A percentile compares a stretch with the other conserved stretches of the same genome.
phyloP scores from a whole-genome alignment of 2,329 filamentous ascomycete species.

The Cercospora sp. region DNA sequence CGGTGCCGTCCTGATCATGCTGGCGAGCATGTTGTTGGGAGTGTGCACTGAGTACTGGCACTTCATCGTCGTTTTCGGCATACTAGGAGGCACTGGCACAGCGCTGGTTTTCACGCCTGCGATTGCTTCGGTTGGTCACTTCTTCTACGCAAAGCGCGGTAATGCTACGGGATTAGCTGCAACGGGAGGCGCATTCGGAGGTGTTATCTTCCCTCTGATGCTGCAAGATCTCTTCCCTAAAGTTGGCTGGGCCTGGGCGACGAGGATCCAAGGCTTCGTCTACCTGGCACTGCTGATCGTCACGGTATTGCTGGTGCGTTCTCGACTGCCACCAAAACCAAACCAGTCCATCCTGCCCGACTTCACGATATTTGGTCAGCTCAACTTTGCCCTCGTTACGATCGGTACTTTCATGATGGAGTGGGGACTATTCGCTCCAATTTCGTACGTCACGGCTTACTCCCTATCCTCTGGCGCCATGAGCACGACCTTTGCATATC shows the following conservation, averaged over 20 bases:
- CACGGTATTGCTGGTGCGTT: slow-evolving; percentile 43
- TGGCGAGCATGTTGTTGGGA: slow-evolving; percentile 66
- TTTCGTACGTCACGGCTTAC: slow-evolving; percentile 78
- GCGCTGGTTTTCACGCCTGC: slow-evolving; percentile 81
- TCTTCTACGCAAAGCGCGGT: slow-evolving; percentile 72
- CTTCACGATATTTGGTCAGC: slow-evolving; percentile 44
- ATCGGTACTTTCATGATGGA: slow-evolving; percentile 49
- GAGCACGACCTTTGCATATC: slow-evolving; percentile 65
- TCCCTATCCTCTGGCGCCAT: slow-evolving; percentile 64
- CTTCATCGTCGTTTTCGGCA: slow-evolving; percentile 63
- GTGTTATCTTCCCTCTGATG: slow-evolving; percentile 49
- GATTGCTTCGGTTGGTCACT: slow-evolving; percentile 76
- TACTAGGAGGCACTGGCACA: slow-evolving; percentile 70
- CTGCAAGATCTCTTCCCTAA: slow-evolving; percentile 42
- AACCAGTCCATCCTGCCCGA: slow-evolving; percentile 45
- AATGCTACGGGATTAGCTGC: slow-evolving; percentile 77
- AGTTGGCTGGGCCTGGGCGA: slow-evolving; percentile 49
- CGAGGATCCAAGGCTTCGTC: slow-evolving; percentile 47
- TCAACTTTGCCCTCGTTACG: slow-evolving; percentile 43
- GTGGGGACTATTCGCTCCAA: slow-evolving; percentile 59
- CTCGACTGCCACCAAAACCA: slow-evolving; percentile 44
- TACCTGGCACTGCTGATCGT: slow-evolving; percentile 42
- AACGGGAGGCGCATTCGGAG: slow-evolving; percentile 58
- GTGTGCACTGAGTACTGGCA: slow-evolving; percentile 53
- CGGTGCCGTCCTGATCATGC: slow-evolving; percentile 63